A percentile compares a stretch with the other conserved stretches of the same genome.
Conservation (phyloP, 306 rosid genomes). For the Betula pendula region DNA sequence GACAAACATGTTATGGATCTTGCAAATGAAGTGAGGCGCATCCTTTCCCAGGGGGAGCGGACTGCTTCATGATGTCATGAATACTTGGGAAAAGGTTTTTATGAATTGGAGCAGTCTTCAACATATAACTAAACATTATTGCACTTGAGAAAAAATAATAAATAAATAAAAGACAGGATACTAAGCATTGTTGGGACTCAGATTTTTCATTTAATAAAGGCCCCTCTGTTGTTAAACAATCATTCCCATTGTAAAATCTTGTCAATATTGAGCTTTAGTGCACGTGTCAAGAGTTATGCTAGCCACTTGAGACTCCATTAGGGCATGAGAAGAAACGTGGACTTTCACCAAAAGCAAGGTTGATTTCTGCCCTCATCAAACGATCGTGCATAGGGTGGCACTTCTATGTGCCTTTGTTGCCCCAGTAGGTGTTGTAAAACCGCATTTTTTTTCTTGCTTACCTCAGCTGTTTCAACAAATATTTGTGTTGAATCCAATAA, state of each 20-base stretch:
- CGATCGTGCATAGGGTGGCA: too few species aligned
- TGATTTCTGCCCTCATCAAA: too few species aligned
- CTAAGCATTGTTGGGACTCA: neutral
- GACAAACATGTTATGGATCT: constrained; percentile 77
- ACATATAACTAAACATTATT: neutral
- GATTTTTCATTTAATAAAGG: neutral
- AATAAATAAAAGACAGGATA: neutral
- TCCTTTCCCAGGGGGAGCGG: constrained; percentile 51
- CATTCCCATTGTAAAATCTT: neutral
- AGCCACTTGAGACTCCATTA: neutral
- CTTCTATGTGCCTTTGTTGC: too few species aligned
- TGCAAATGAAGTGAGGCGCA: constrained; percentile 75
- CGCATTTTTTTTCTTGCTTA: neutral
- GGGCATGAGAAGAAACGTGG: neutral
- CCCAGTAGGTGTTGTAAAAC: neutral
- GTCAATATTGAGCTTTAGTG: too few species aligned
- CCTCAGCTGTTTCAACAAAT: neutral
- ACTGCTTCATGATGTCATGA: constrained; percentile 25
- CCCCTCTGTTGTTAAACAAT: neutral
- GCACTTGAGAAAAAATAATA: neutral
- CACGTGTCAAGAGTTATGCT: too few species aligned
- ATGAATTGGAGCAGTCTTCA: constrained; percentile 9
- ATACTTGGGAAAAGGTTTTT: neutral
- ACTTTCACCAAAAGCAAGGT: neutral
- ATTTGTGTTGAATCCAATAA: neutral